Evolutionary conservation across 306 rosid genomes (phyloP), one percentile per base, ranked within the genome.

Genomic region (Arachis stenosperma): DNA sequence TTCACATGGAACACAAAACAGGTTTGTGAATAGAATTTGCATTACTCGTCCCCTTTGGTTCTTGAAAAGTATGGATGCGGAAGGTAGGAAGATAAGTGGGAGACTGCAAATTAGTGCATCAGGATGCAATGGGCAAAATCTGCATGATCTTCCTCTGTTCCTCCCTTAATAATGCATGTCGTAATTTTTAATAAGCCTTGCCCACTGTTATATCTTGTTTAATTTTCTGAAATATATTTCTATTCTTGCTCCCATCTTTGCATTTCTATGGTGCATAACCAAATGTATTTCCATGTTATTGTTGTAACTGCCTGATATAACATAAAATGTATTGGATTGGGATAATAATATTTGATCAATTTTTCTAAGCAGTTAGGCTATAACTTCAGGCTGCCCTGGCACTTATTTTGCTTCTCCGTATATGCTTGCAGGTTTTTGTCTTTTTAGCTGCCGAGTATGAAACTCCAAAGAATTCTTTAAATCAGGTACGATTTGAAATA

Each of bases 1-100:
- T 94, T 94, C 86, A 94, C 97, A 5, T 94, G 98, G 98, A 94
- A 94, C 77, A 94, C 99, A 8, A 94, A 94, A 81, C 97, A 94
- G 97, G 99, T 94, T 81, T 39, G 61, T 78, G 57, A 70, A 62
- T 76, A 78, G 61, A 79, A 58, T 62, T 61, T 63, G 11, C 9
- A 4, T n/a, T 56, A 51, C 63, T 51, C 47, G 22, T 69, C 1
- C 4, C 27, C n/a, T 47, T 61, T 76, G 40, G 14, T 65, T 72
- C 70, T 41, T 56, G 40, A 52, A 62, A 82, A 54, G 61, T 69
- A 13, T 54, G 60, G 44, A 58, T 55, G 58, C 64, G 22, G 37
- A 79, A 43, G 17, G 10, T 12, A 7, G 39, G 53, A 44, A 15
- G 69, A 40, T 4, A 17, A 71, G 11, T 39, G 17, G 37, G 64